Conservation (phyloP, 192 early-diverging fungal species). For the Coemansia asiatica region DNA sequence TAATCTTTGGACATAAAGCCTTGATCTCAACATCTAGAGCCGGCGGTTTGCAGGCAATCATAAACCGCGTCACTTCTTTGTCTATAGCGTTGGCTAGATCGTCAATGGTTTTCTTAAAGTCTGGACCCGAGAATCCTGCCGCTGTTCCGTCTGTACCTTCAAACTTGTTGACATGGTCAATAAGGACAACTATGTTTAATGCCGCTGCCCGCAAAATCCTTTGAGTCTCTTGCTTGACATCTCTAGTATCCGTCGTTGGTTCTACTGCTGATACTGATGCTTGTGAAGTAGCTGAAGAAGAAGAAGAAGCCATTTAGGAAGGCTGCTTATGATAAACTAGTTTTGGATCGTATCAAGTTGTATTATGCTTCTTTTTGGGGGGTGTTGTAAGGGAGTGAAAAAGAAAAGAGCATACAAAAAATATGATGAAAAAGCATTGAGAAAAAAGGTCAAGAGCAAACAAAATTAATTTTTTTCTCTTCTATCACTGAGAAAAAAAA, state of each 20-base stretch:
- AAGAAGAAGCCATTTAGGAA: background rate
- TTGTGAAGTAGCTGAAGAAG: background rate
- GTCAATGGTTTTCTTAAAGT: slow-evolving; percentile 26
- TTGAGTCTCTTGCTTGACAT: slow-evolving; percentile 32
- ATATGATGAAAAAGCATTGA: too few species aligned
- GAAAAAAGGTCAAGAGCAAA: too few species aligned
- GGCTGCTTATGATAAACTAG: too few species aligned
- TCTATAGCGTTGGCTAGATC: slow-evolving; percentile 38
- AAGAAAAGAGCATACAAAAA: too few species aligned
- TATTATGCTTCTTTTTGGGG: too few species aligned
- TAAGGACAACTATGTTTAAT: slow-evolving; percentile 23
- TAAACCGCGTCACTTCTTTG: slow-evolving; percentile 46
- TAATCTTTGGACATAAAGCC: slow-evolving; percentile 48
- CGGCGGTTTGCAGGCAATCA: slow-evolving; percentile 52
- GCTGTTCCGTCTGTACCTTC: slow-evolving; percentile 26
- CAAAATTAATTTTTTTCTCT: too few species aligned
- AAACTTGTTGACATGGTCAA: slow-evolving; percentile 31
- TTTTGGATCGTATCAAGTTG: too few species aligned
- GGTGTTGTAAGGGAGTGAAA: too few species aligned
- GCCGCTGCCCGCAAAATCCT: slow-evolving; percentile 29
- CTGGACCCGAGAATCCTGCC: slow-evolving; percentile 21
- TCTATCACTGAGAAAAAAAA: too few species aligned
- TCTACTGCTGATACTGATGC: background rate
- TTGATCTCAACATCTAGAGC: slow-evolving; percentile 35
- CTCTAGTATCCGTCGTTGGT: too few species aligned